A percentile compares a stretch with the other conserved stretches of the same genome.
Conservation (phyloP, 768 basidiomycete species). For the Nevesoporus exiguus region DNA sequence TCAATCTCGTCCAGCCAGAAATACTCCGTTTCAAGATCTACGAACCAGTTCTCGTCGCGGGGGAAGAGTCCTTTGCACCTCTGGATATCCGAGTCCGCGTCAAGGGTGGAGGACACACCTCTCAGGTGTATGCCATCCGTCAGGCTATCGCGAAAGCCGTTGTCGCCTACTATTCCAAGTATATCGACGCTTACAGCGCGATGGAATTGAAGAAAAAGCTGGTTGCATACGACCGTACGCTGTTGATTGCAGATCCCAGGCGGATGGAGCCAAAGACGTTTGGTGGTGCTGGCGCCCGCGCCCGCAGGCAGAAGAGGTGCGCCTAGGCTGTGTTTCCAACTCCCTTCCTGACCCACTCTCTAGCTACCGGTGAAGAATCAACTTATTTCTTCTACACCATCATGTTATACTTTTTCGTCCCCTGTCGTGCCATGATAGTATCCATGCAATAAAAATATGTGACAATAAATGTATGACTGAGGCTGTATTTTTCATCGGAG, state of each 20-base stretch:
- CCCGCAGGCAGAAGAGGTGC: slow-evolving; percentile 95
- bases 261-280: slow-evolving; percentile 99
- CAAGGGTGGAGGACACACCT: slow-evolving; percentile 99
- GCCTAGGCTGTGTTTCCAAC: background rate
- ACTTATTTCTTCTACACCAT: slow-evolving; percentile 38
- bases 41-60: slow-evolving; percentile 92
- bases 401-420: slow-evolving; percentile 42
- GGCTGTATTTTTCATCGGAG: background rate
- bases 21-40: slow-evolving; percentile 98
- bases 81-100: slow-evolving; percentile 98
- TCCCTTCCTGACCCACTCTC: slow-evolving; percentile 17
- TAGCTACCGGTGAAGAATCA: slow-evolving; percentile 62
- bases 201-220: slow-evolving; percentile 98
- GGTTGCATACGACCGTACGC: slow-evolving; percentile 89
- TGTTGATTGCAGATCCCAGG: slow-evolving; percentile 91
- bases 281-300: slow-evolving; percentile 97
- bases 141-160: slow-evolving; percentile 98
- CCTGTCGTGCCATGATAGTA: slow-evolving; percentile 34
- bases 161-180: slow-evolving; percentile 98
- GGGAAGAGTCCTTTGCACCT: slow-evolving; percentile 80
- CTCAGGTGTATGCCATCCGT: slow-evolving; percentile 97
- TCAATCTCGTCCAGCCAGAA: slow-evolving; percentile 92
- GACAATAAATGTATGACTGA: slow-evolving; percentile 6
- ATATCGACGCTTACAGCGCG: slow-evolving; percentile 94
- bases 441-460: slow-evolving; percentile 34